Evolutionary conservation across 352 stramenopile genomes (phyloP), one percentile per base, ranked within the genome.

Genomic region (Pythium sukuiense): DNA sequence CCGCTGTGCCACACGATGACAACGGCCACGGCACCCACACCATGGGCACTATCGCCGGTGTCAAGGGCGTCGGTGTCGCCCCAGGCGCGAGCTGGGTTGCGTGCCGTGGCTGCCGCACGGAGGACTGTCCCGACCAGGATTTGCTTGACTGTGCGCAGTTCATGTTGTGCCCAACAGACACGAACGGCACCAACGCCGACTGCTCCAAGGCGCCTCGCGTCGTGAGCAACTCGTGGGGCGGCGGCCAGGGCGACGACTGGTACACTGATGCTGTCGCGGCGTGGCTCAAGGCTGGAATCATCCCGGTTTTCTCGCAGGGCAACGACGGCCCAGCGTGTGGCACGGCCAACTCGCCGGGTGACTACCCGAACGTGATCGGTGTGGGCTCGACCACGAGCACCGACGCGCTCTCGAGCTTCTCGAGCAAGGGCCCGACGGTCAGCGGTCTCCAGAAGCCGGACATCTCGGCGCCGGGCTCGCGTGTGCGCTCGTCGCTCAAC

Each of bases 71-170:
- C 8, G 46, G 45, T 37, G 57, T 63, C 13, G 58, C 58, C 9
- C 45, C 58, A 4, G 45, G 58, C 13, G 45, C 46, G 2, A 32
- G 20, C 27, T 56, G 45, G 58, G 33, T 78, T 18, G 13, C 62
- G 26, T 75, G 71, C 53, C 35, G 48, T 16, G 68, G 67, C 27
- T 74, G 67, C 55, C 45, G 65, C 32, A 55, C 66, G 14, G 53
- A 35, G 12, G 55, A 59, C 20, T 74, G 71, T 49, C 54, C 55
- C 4, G 53, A 72, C 27, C 26, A n/a, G 13, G 63, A 58, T 26
- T 54, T 78, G 5, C 29, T 73, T 2, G 64, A 49, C 3, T 78
- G 71, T 27, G 61, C 46, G 11, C 63, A 78, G 48, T 78, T 73
- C 32, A 78, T 78, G 30, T 16, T 62, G 6, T 76, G 71, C 14